Base-by-base conservation (phyloP, 2,329 filamentous ascomycete genomes). In the Colletotrichum sp. region DNA sequence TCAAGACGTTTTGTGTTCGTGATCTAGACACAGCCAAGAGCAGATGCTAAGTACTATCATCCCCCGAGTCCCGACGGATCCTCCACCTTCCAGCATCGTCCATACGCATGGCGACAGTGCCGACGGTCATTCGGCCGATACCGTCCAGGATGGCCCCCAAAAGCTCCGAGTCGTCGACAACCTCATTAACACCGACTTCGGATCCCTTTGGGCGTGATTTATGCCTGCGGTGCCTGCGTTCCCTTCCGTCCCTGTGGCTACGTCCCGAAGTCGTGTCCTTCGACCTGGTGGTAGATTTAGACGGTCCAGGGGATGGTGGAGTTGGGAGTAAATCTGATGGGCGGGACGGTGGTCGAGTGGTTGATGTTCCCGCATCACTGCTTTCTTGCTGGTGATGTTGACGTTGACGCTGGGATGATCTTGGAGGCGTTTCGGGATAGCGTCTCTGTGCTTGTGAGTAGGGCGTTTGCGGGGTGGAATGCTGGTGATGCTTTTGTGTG, bases 21-120 rank as follows among this genome's bases (percentile, higher is more conserved):
- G 36, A 57, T 21, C 57, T 39, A 12, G n/a, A 36, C 13, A 21
- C 62, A 24, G 7, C 7, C 28, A 36, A 15, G 36, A 26, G 57
- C 6, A 32, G 21, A 32, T 49, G 15, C 44, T 55, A 57, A 69
- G 64, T 24, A 55, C 57, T 24, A 8, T 73, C 44, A 18, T 36
- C 36, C 16, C 44, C 70, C 16, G 49, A 52, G 24, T 60, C 55
- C 18, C 66, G 69, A 30, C 59, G 70, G 67, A 88, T 85, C 76
- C 87, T 83, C 86, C 86, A 88, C 55, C 87, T 81, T 5, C 86
- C 86, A 13, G 81, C 83, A 16, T 84, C 80, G 63, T 88, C 84
- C 78, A 81, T 79, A 34, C 76, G 75, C 83, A 88, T 86, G 21
- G 80, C 79, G 24, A 74, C 59, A 5, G 70, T 74, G 21, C 70